Conservation (phyloP, 345 rosid genomes). For the Gossypium longicalyx region DNA sequence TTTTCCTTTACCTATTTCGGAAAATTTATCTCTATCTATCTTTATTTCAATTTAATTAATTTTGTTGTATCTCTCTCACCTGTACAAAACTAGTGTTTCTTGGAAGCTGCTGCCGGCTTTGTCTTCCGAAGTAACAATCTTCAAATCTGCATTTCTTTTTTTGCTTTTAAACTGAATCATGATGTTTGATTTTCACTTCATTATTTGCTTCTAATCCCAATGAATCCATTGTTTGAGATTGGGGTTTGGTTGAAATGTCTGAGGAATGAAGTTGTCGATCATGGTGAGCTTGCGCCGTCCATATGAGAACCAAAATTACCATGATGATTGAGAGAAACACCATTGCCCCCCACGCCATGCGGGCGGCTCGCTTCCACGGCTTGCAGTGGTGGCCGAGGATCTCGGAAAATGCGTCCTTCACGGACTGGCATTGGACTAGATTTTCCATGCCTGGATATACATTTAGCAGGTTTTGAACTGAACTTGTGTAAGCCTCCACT, state of each 20-base stretch:
- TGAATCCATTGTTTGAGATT: constrained; percentile 11
- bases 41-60: constrained; percentile 1
- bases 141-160: background rate
- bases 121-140: constrained; percentile 6
- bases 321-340: constrained; percentile 40
- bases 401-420: constrained; percentile 49
- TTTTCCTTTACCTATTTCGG: background rate
- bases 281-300: constrained; percentile 31
- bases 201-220: constrained; percentile 12
- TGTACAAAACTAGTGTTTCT: background rate
- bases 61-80: background rate
- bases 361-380: constrained; percentile 43
- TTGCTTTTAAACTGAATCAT: constrained; percentile 19
- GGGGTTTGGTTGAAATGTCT: constrained; percentile 38
- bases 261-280: constrained; percentile 22
- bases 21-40: background rate
- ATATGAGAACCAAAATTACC: constrained; percentile 39
- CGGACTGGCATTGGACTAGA: constrained; percentile 47
- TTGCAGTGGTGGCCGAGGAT: constrained; percentile 48
- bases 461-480: constrained; percentile 46
- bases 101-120: constrained; percentile 23
- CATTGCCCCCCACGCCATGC: constrained; percentile 48
- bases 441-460: constrained; percentile 55
- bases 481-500: constrained; percentile 44
- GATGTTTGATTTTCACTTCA: background rate